Evolutionary conservation across 257 asterid genomes (phyloP), one percentile per base, ranked within the genome.

Genomic region (Penstemon eatonii): DNA sequence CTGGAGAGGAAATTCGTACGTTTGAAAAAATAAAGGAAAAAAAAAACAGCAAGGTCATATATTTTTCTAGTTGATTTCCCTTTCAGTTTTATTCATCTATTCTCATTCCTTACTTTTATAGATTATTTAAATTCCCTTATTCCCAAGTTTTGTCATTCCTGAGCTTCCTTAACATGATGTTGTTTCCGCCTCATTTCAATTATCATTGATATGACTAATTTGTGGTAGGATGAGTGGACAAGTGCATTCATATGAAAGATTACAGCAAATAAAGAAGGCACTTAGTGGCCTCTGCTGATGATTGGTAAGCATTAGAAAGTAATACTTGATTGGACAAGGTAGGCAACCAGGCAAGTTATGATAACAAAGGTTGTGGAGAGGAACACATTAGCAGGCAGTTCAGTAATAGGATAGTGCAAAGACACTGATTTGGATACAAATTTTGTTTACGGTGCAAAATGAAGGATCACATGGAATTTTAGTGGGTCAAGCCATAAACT

Each of bases 1-100:
- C 99, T 94, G 77, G 73, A 82, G 68, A 18, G 13, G 70, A 76
- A 11, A 62, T 46, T 54, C 66, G 60, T 10, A 45, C 18, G 60
- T 65, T 8, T 39, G 60, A 47, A 65, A 56, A 68, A 60, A 63
- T 36, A 63, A 45, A 56, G 38, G n/a, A 15, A 70, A 65, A 68
- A 3, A 72, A 53, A 2, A 11, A 49, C 13, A 39, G 15, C 13
- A 45, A 33, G 40, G 52, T 37, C 25, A 42, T 18, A 40, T 38
- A 15, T 7, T 52, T 15, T 19, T 66, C 25, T 41, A 38, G 3
- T 4, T 25, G 33, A 25, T 25, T 25, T 25, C 33, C 33, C 33
- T 25, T 25, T 25, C 45, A 19, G 68, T 49, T 49, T 49, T 5
- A 49, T 49, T 49, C 15, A 49, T 15, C 3, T 46, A 46, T 3